A percentile compares a stretch with the other conserved stretches of the same genome.
These are phyloP conservation scores for Trichocomaceae sp. DNA, from an alignment of 2,329 filamentous ascomycete species.

Conservation along the genomic window DNA sequence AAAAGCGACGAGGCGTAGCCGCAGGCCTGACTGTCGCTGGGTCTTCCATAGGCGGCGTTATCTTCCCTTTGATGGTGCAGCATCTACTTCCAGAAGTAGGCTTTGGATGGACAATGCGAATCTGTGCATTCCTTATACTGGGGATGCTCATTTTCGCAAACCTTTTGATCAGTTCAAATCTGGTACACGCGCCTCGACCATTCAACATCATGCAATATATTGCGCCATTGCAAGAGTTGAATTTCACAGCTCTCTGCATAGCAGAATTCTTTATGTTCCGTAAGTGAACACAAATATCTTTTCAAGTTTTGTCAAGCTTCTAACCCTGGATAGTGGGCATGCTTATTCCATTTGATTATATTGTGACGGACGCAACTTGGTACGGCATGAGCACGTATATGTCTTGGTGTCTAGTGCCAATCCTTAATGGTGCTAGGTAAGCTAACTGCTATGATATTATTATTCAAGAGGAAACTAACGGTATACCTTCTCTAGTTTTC, in stretches of 20 bases:
- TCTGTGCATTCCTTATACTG: conserved; percentile 55
- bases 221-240: conserved; percentile 19
- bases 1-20: conserved; percentile 6
- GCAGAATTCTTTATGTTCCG: conserved; percentile 47
- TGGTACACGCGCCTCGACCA: conserved; percentile 20
- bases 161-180: conserved; percentile 47
- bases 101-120: conserved; percentile 53
- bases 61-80: conserved; percentile 57
- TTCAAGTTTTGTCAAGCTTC: neutral
- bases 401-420: conserved; percentile 48
- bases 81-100: conserved; percentile 50
- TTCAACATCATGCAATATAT: conserved; percentile 19
- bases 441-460: conserved; percentile 3
- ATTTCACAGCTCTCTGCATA: conserved; percentile 20
- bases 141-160: conserved; percentile 49
- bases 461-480: neutral
- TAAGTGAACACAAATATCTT: conserved; percentile 4
- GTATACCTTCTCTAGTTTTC: conserved; percentile 13
- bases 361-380: conserved; percentile 40
- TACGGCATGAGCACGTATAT: conserved; percentile 47
- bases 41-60: conserved; percentile 51
- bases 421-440: conserved; percentile 47
- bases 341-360: conserved; percentile 51
- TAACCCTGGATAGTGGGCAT: conserved; percentile 45
- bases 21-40: conserved; percentile 15